Evolutionary conservation across 805 yeast genomes (phyloP).

Genomic region (Candida xiaguanensis): DNA sequence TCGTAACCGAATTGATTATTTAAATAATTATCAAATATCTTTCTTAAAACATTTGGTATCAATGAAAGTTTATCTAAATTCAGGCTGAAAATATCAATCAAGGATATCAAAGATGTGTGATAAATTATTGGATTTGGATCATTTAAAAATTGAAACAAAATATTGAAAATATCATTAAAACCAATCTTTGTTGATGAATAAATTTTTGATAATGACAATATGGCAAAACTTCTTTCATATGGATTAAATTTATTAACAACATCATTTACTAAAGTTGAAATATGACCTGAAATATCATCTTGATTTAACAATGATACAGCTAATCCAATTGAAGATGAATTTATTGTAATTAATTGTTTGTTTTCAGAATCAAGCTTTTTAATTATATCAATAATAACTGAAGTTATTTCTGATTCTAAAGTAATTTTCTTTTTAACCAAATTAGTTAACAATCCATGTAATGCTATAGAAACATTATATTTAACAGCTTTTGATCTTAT

Average conservation of each 20-base stretch:
- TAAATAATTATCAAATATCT: slow-evolving; percentile 28
- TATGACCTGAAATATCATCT: slow-evolving; percentile 19
- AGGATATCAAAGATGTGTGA: slow-evolving; percentile 62
- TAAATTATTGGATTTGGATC: slow-evolving; percentile 90
- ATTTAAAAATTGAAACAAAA: slow-evolving; percentile 53
- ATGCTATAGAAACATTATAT: slow-evolving; percentile 60
- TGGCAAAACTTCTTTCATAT: slow-evolving; percentile 45
- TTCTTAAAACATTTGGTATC: slow-evolving; percentile 37
- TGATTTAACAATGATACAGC: slow-evolving; percentile 24
- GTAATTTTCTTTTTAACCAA: slow-evolving; percentile 15
- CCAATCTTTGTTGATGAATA: slow-evolving; percentile 25
- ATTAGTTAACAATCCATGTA: slow-evolving; percentile 47
- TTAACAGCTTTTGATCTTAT: slow-evolving; percentile 45
- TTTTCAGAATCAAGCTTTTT: slow-evolving; percentile 40
- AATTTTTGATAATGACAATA: slow-evolving; percentile 28
- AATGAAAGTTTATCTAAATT: slow-evolving; percentile 43
- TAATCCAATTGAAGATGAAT: slow-evolving; percentile 58
- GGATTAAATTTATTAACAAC: slow-evolving; percentile 69
- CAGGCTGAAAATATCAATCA: slow-evolving; percentile 52
- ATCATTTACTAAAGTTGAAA: slow-evolving; percentile 43
- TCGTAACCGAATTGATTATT: slow-evolving; percentile 36
- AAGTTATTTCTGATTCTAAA: slow-evolving; percentile 34
- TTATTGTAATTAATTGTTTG: slow-evolving; percentile 39
- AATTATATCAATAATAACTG: slow-evolving; percentile 48
- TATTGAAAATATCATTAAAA: slow-evolving; percentile 46